Percentiles rank a stretch among this genome's conserved stretches.
These are phyloP conservation scores for Neofusicoccum sp. DNA, from an alignment of 2,329 filamentous ascomycete species.

Conservation along the genomic window DNA sequence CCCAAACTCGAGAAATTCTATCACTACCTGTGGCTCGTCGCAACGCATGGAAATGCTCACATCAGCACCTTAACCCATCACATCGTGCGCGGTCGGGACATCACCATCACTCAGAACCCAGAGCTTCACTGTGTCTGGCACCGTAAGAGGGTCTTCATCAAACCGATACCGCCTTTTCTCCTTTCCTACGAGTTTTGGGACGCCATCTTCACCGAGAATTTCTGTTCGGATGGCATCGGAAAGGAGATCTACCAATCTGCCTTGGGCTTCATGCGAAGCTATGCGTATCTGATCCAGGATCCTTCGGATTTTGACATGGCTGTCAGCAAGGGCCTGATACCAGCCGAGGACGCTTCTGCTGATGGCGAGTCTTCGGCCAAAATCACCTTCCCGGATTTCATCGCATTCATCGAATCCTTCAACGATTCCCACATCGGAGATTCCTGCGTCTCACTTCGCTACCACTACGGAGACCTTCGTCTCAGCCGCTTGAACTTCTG, in stretches of 20 bases:
- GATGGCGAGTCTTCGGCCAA: neutral
- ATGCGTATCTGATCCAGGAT: constrained; percentile 21
- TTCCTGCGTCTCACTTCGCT: constrained; percentile 16
- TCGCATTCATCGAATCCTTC: constrained; percentile 10
- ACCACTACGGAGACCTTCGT: constrained; percentile 21
- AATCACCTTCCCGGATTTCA: neutral
- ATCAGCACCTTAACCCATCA: constrained; percentile 24
- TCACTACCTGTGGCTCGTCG: constrained; percentile 5
- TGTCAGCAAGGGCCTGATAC: neutral
- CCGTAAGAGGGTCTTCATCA: constrained; percentile 23
- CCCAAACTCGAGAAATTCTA: constrained; percentile 1
- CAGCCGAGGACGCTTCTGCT: neutral
- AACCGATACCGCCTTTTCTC: constrained; percentile 25
- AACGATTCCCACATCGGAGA: neutral
- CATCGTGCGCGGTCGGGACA: constrained; percentile 21
- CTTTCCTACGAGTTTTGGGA: constrained; percentile 26
- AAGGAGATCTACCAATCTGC: constrained; percentile 10
- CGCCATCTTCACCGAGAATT: constrained; percentile 21
- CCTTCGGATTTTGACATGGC: constrained; percentile 25
- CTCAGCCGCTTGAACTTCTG: constrained; percentile 20
- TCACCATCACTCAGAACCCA: constrained; percentile 25
- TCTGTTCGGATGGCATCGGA: constrained; percentile 14
- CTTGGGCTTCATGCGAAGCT: constrained; percentile 25
- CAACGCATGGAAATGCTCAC: neutral
- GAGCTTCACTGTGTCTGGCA: constrained; percentile 25